These are phyloP conservation scores for Dalechampia spathulata DNA, from an alignment of 441 rosid species.

Conservation along the genomic window DNA sequence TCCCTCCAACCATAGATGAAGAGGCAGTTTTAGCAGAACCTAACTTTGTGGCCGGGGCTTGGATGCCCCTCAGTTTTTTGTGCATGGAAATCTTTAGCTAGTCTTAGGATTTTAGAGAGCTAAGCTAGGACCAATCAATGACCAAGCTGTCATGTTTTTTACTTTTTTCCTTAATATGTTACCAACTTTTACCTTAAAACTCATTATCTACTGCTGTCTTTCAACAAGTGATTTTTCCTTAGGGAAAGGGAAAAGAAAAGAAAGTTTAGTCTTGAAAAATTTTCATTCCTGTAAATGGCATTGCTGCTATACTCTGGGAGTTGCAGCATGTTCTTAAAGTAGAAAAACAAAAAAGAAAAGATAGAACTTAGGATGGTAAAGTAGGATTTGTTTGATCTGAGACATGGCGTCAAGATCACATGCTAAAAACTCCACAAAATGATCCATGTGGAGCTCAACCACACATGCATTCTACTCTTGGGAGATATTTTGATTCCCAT, in stretches of 20 bases:
- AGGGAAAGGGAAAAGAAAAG: too few species aligned
- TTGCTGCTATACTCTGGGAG: too few species aligned
- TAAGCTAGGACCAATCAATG: too few species aligned
- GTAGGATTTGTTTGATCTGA: slow-evolving; percentile 18
- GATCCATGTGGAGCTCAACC: slow-evolving; percentile 67
- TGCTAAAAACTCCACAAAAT: slow-evolving; percentile 56
- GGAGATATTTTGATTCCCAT: slow-evolving; percentile 88
- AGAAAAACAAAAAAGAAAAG: too few species aligned
- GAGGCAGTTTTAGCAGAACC: slow-evolving; percentile 34
- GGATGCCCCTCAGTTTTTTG: slow-evolving; percentile 23
- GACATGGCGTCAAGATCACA: too few species aligned
- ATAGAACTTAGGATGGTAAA: slow-evolving; percentile 26
- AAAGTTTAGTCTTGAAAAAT: too few species aligned
- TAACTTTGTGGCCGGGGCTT: slow-evolving; percentile 19
- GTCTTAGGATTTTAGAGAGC: slow-evolving; percentile 48
- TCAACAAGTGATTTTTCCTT: too few species aligned
- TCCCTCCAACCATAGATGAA: slow-evolving; percentile 25
- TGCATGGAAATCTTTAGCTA: slow-evolving; percentile 41
- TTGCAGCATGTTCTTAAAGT: too few species aligned
- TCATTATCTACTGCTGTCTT: too few species aligned
- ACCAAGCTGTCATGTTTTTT: slow-evolving; percentile 10
- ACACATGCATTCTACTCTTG: slow-evolving; percentile 68
- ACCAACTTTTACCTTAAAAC: too few species aligned
- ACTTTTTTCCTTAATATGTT: not conserved
- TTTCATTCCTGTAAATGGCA: too few species aligned